phyloP scores from a whole-genome alignment of 2,329 filamentous ascomycete genomes.

The Aspergillaceae sp. region DNA sequence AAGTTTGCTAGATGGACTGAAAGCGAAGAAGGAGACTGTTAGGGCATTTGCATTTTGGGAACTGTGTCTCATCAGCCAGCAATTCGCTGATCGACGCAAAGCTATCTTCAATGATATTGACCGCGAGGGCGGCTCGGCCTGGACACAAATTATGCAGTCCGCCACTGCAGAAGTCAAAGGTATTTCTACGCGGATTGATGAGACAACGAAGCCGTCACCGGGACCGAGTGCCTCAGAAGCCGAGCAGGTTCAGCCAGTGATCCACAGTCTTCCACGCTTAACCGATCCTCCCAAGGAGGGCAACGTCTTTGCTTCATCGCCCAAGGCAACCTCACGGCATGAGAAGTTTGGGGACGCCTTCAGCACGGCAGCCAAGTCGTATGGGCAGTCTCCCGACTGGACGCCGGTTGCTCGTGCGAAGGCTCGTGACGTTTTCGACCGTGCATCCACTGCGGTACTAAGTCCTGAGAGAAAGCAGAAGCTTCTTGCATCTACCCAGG shows the following conservation, averaged over 20 bases:
- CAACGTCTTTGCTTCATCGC: conserved; percentile 38
- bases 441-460: conserved; percentile 31
- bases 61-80: conserved; percentile 66
- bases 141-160: conserved; percentile 65
- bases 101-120: conserved; percentile 83
- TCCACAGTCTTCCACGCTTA: conserved; percentile 44
- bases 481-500: conserved; percentile 28
- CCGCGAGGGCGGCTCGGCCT: conserved; percentile 67
- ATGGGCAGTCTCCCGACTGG: conserved; percentile 37
- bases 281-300: conserved; percentile 41
- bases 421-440: conserved; percentile 30
- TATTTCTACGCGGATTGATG: conserved; percentile 59
- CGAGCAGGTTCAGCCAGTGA: conserved; percentile 31
- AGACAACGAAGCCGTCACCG: conserved; percentile 44
- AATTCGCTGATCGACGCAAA: conserved; percentile 65
- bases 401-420: conserved; percentile 33
- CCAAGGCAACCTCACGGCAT: conserved; percentile 27
- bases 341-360: conserved; percentile 35
- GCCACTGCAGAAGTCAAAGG: conserved; percentile 62
- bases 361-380: conserved; percentile 38
- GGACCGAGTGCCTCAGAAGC: conserved; percentile 27
- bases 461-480: conserved; percentile 34
- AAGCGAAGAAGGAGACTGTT: conserved; percentile 69
- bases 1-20: conserved; percentile 74
- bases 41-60: conserved; percentile 89